Conservation (phyloP, 768 basidiomycete genomes). For the Russula olivacea region DNA sequence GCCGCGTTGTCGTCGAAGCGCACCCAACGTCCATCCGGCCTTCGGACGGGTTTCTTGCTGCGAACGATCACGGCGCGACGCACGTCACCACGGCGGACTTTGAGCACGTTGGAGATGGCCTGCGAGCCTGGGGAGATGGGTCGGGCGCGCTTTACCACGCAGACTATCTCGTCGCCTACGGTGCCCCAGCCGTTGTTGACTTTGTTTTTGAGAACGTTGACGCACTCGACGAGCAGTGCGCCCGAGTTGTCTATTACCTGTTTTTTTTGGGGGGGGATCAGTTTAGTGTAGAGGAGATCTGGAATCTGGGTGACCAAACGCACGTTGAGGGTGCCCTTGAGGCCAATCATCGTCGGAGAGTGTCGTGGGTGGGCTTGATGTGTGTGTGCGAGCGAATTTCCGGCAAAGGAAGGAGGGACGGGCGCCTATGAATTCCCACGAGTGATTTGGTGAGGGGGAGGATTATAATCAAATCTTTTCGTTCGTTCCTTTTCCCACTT, state of each 20-base stretch:
- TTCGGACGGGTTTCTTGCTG: slow-evolving; percentile 75
- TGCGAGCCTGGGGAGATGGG: slow-evolving; percentile 65
- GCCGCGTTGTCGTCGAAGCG: slow-evolving; percentile 97
- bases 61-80: slow-evolving; percentile 94
- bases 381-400: background rate
- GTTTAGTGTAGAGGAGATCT: background rate
- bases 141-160: slow-evolving; percentile 87
- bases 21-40: slow-evolving; percentile 83
- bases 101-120: slow-evolving; percentile 71
- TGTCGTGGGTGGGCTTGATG: too few relatives aligned
- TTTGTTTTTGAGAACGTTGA: slow-evolving; percentile 94
- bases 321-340: slow-evolving; percentile 88
- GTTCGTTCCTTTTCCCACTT: background rate
- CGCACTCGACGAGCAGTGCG: slow-evolving; percentile 89
- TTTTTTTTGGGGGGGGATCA: background rate
- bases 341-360: slow-evolving; percentile 73
- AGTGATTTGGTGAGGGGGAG: slow-evolving; percentile 5
- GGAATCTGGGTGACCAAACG: slow-evolving; percentile 26
- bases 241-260: slow-evolving; percentile 98
- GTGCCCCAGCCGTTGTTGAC: slow-evolving; percentile 92
- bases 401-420: background rate
- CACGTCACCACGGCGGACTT: slow-evolving; percentile 90
- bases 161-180: slow-evolving; percentile 93
- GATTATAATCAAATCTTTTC: too few relatives aligned
- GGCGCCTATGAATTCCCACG: slow-evolving; percentile 10